phyloP scores from a whole-genome alignment of 768 basidiomycete species.

The Psilocybe cyanescens region DNA sequence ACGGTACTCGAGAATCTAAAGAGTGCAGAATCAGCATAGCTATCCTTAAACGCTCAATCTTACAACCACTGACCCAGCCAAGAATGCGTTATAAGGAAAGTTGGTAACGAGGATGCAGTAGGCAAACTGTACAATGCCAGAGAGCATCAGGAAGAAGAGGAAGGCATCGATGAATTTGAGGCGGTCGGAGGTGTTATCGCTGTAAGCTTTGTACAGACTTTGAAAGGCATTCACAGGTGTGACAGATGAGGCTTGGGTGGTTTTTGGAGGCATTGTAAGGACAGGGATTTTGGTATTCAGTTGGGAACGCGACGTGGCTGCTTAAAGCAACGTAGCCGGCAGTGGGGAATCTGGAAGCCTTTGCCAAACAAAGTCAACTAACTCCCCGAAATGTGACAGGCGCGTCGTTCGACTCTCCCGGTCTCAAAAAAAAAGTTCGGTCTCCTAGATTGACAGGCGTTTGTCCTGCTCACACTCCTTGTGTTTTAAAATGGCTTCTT shows the following conservation, averaged over 20 bases:
- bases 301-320: conserved; percentile 40
- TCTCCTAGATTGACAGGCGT: background rate
- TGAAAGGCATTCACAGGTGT: conserved; percentile 44
- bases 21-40: conserved; percentile 1
- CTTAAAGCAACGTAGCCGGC: conserved; percentile 14
- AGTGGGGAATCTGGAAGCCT: conserved; percentile 24
- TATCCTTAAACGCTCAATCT: background rate
- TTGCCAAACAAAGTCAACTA: conserved; percentile 37
- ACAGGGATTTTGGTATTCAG: conserved; percentile 9
- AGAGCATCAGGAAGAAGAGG: conserved; percentile 89
- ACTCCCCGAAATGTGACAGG: conserved; percentile 17
- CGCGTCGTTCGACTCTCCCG: conserved; percentile 10
- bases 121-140: conserved; percentile 87
- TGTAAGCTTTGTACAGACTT: conserved; percentile 79
- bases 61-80: conserved; percentile 76
- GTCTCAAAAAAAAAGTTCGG: conserved; percentile 22
- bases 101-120: conserved; percentile 92
- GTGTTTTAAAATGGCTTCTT: conserved; percentile 30
- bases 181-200: conserved; percentile 73
- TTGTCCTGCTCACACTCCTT: conserved; percentile 1
- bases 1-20: conserved; percentile 88
- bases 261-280: conserved; percentile 40
- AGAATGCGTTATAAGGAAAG: conserved; percentile 97
- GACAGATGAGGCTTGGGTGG: conserved; percentile 29
- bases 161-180: conserved; percentile 96